These are phyloP conservation scores for Dictyostelium firmibasis DNA, from an alignment of 78 protist species.

Conservation along the genomic window DNA sequence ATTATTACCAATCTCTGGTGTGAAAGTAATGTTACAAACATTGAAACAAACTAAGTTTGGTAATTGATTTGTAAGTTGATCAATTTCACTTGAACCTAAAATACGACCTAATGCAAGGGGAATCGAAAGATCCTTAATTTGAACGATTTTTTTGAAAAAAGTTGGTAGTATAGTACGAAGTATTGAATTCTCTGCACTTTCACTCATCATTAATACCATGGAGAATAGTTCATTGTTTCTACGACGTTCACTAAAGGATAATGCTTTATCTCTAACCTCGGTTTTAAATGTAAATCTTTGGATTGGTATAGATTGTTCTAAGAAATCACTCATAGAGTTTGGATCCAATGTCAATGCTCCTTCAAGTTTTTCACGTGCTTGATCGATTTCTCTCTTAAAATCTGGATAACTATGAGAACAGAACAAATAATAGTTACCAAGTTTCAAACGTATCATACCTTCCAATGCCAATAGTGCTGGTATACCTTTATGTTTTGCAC, in stretches of 20 bases:
- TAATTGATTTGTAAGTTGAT: neutral
- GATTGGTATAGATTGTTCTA: conserved; percentile 4
- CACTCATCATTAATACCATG: neutral
- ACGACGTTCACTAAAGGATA: neutral
- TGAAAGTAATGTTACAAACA: neutral
- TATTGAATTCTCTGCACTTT: neutral
- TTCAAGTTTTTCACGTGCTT: neutral
- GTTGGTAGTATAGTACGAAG: neutral
- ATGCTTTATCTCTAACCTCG: neutral
- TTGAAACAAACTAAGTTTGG: neutral
- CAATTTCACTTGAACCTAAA: neutral
- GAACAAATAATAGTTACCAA: conserved; percentile 39
- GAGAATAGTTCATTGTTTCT: conserved; percentile 22
- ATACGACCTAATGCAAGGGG: neutral
- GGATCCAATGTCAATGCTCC: neutral
- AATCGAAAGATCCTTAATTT: neutral
- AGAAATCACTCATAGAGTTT: neutral
- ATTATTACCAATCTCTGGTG: neutral
- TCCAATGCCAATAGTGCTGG: neutral
- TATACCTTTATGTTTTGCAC: neutral
- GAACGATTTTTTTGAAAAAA: neutral
- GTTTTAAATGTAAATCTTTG: neutral
- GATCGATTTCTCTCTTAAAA: neutral
- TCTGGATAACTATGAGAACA: neutral
- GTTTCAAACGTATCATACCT: conserved; percentile 41